A percentile compares a stretch with the other conserved stretches of the same genome.
Evolutionary conservation across 768 basidiomycete species (phyloP).

Genomic region (Boletus eberwhitei): DNA sequence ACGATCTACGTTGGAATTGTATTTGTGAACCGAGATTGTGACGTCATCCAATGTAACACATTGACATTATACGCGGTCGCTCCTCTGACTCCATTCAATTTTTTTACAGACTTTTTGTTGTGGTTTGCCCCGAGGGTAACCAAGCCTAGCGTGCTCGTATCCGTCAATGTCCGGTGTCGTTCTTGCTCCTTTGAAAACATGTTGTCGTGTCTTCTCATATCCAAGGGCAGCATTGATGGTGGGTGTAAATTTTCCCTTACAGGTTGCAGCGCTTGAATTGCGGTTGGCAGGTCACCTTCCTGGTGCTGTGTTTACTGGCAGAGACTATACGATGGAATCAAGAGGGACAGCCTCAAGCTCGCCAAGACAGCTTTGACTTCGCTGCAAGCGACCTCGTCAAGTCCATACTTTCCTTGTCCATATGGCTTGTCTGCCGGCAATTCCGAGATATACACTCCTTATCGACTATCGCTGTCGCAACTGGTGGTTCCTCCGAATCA

Average conservation of each 20-base stretch:
- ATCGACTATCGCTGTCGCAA: neutral
- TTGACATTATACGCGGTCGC: neutral
- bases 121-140: neutral
- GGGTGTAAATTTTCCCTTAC: neutral
- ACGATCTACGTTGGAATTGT: neutral
- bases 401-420: conserved; percentile 9
- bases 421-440: conserved; percentile 11
- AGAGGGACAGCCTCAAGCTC: neutral
- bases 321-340: conserved; percentile 5
- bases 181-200: neutral
- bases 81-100: neutral
- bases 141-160: neutral
- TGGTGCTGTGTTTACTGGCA: conserved; percentile 14
- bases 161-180: neutral
- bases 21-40: neutral
- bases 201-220: neutral
- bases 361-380: conserved; percentile 13
- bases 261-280: neutral
- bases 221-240: conserved; percentile 5
- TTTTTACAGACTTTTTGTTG: neutral
- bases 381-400: conserved; percentile 22
- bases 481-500: conserved; percentile 1
- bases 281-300: conserved; percentile 10
- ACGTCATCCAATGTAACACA: conserved; percentile 4
- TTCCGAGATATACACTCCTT: neutral